A percentile compares a stretch with the other conserved stretches of the same genome.
Conservation (phyloP, 805 yeast genomes). For the Kluyveromyces aestuarii region DNA sequence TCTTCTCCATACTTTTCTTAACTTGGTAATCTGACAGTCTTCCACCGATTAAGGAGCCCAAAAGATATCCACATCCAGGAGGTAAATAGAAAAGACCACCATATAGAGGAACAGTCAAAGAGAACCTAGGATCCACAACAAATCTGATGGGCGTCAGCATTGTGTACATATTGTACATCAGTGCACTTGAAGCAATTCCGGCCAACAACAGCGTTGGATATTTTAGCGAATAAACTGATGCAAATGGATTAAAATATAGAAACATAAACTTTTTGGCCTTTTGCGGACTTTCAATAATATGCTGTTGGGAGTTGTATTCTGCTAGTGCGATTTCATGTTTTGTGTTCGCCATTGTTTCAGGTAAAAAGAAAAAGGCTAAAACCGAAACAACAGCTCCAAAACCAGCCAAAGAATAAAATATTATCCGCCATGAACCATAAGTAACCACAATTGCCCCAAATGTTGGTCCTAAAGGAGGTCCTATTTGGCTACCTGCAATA, state of each 20-base stretch:
- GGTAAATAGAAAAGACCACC: slow-evolving; percentile 48
- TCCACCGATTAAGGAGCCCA: slow-evolving; percentile 46
- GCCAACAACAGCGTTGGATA: slow-evolving; percentile 37
- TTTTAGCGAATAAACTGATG: slow-evolving; percentile 34
- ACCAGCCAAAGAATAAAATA: slow-evolving; percentile 41
- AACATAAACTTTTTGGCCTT: slow-evolving; percentile 33
- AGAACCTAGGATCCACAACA: slow-evolving; percentile 47
- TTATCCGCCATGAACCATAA: slow-evolving; percentile 43
- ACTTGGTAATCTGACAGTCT: slow-evolving; percentile 42
- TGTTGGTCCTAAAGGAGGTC: slow-evolving; percentile 45
- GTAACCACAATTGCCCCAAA: slow-evolving; percentile 46
- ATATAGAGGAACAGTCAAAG: slow-evolving; percentile 37
- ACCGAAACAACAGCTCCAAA: slow-evolving; percentile 32
- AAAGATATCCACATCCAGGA: slow-evolving; percentile 44
- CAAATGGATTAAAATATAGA: slow-evolving; percentile 38
- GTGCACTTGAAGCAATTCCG: slow-evolving; percentile 32
- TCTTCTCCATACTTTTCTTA: slow-evolving; percentile 32
- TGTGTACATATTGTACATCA: slow-evolving; percentile 42
- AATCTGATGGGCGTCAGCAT: slow-evolving; percentile 46
- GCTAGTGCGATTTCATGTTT: neutral
- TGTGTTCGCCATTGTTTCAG: slow-evolving; percentile 34
- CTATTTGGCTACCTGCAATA: slow-evolving; percentile 43
- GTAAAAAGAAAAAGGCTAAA: slow-evolving; percentile 33
- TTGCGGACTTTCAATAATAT: slow-evolving; percentile 18
- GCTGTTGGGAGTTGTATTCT: slow-evolving; percentile 20